Evolutionary conservation across 495 filamentous ascomycete species (phyloP).

Genomic region (Friedmanniomyces endolithicus): DNA sequence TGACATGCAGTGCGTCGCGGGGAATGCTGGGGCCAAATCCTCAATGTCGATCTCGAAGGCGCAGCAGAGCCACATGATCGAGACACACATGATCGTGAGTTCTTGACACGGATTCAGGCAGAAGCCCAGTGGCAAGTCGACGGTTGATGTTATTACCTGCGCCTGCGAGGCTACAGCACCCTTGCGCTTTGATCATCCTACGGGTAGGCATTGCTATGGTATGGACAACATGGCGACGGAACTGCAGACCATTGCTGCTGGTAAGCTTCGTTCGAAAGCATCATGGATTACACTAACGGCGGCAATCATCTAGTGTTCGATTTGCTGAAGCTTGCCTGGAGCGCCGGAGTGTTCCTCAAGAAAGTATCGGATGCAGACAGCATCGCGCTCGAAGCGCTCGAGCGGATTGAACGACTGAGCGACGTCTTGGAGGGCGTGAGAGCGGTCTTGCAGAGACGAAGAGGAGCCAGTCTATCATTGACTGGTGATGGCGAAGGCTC

Average conservation of each 20-base stretch:
- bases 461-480: neutral
- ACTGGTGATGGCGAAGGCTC: neutral
- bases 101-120: neutral
- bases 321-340: neutral
- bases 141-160: neutral
- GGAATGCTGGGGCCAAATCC: neutral
- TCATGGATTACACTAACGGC: neutral
- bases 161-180: neutral
- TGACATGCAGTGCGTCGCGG: neutral
- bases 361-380: constrained; percentile 7
- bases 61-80: too few relatives aligned
- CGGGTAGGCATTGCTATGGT: neutral
- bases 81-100: too few relatives aligned
- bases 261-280: neutral
- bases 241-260: neutral
- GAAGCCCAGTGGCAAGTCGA: neutral
- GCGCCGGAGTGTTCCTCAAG: constrained; percentile 2
- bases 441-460: neutral
- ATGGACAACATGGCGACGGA: neutral
- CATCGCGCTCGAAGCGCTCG: constrained; percentile 1
- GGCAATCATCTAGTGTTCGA: neutral
- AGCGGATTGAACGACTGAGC: neutral
- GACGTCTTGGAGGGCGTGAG: constrained; percentile 5
- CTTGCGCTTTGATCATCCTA: neutral
- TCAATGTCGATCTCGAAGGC: too few relatives aligned